Base-by-base conservation (phyloP, 495 filamentous ascomycete species). In the Xylaria intraflava region DNA sequence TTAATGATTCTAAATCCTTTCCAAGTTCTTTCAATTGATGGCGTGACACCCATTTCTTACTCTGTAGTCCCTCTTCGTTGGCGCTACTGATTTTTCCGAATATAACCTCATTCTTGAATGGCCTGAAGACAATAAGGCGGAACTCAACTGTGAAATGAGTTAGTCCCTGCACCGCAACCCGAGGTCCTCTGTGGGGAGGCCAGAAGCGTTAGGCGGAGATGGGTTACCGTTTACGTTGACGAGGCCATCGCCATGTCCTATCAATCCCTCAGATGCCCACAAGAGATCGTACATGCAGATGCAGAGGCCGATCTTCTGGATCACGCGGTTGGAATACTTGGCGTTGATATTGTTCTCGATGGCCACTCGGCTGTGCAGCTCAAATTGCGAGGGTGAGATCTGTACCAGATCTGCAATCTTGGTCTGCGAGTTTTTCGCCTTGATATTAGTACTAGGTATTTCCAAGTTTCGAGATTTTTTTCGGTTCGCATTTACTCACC, bases 321-420 rank as follows among this genome's bases (percentile, higher is more conserved):
- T 72, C 12, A 71, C 67, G 53, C 68, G 48, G 74, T 98, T 94
- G 47, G 92, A 83, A 69, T 95, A 98, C 72, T 97, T 98, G 51
- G 82, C 79, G 61, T 97, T 95, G 72, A 98, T 90, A 57, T 87
- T 89, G 67, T 97, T 90, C 69, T 96, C 88, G 54, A 98, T 84
- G 2, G 88, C 88, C 30, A 85, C 78, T 6, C 75, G 72, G 60
- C 87, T 90, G 43, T 83, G 78, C 61, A 90, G 92, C 31, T 81
- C 73, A 64, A 96, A 93, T 62, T 96, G 87, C 62, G 88, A 75
- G 2, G 93, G 93, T 9, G 77, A 74, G 69, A 98, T 93, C 72
- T 93, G 86, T 49, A 98, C 87, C 58, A 97, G 78, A 75, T 98
- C 93, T 53, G 87, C 82, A 58, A 98, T 83, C 36, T 89, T 81